These are phyloP conservation scores for Punctularia strigosozonata DNA, from an alignment of 768 basidiomycete species.

Conservation along the genomic window DNA sequence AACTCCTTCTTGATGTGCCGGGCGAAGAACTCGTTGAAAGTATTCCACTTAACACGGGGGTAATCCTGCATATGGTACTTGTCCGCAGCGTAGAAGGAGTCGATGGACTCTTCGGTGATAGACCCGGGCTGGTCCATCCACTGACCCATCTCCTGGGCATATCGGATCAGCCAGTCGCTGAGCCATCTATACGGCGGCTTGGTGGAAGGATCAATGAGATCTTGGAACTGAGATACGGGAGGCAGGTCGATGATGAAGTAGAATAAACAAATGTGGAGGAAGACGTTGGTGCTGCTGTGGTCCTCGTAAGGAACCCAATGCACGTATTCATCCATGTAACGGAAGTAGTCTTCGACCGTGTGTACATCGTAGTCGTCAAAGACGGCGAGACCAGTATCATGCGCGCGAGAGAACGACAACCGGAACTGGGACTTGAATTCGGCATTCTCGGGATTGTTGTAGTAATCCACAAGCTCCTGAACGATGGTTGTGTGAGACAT, in stretches of 20 bases:
- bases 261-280: slow-evolving; percentile 9
- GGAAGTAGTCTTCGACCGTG: slow-evolving; percentile 8
- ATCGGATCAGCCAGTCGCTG: slow-evolving; percentile 10
- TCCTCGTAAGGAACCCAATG: slow-evolving; percentile 8
- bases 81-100: slow-evolving; percentile 5
- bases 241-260: slow-evolving; percentile 10
- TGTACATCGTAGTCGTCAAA: slow-evolving; percentile 7
- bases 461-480: slow-evolving; percentile 6
- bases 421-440: slow-evolving; percentile 7
- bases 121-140: slow-evolving; percentile 9
- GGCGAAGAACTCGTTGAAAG: slow-evolving; percentile 13
- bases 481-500: slow-evolving; percentile 8
- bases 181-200: slow-evolving; percentile 6
- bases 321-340: slow-evolving; percentile 7
- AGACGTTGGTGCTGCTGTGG: slow-evolving; percentile 5
- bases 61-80: slow-evolving; percentile 10
- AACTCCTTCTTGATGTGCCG: slow-evolving; percentile 6
- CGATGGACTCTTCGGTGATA: slow-evolving; percentile 6
- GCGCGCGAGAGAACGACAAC: slow-evolving; percentile 5
- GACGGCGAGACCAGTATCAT: slow-evolving; percentile 1
- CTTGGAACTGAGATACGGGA: slow-evolving; percentile 3
- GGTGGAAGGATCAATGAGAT: slow-evolving; percentile 6
- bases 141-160: slow-evolving; percentile 9
- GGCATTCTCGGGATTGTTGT: no score
- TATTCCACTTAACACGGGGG: slow-evolving; percentile 8